Evolutionary conservation across 805 yeast genomes (phyloP).

Genomic region (Starmerella sp.): DNA sequence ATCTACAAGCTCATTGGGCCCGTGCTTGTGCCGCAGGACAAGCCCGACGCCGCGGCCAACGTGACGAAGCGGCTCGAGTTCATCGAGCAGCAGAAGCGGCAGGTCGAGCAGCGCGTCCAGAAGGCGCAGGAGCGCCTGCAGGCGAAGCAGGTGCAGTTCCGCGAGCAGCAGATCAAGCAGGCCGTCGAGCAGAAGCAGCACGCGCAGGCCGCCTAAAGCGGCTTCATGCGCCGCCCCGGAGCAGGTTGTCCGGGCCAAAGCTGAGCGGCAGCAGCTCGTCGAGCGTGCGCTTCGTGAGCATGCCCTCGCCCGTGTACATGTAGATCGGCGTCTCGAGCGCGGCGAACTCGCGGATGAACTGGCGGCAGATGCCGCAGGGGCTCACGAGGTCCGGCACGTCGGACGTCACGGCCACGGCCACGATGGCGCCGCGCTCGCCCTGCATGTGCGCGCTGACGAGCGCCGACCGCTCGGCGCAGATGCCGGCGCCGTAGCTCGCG

Average conservation of each 20-base stretch:
- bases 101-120: constrained; percentile 64
- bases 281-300: constrained; percentile 37
- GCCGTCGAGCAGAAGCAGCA: constrained; percentile 11
- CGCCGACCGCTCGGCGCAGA: constrained; percentile 70
- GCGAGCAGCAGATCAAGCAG: constrained; percentile 17
- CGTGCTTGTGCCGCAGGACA: constrained; percentile 80
- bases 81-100: constrained; percentile 61
- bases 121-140: constrained; percentile 47
- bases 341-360: constrained; percentile 74
- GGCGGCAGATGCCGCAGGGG: constrained; percentile 95
- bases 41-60: constrained; percentile 66
- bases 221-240: not conserved
- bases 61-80: constrained; percentile 85
- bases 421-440: constrained; percentile 31
- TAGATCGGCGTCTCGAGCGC: constrained; percentile 42
- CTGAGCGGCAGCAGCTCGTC: constrained; percentile 66
- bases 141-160: constrained; percentile 23
- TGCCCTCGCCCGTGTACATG: constrained; percentile 47
- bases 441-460: constrained; percentile 43
- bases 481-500: constrained; percentile 73
- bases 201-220: not conserved
- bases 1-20: constrained; percentile 88
- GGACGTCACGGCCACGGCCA: constrained; percentile 57
- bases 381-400: constrained; percentile 49
- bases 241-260: constrained; percentile 70